phyloP scores from a whole-genome alignment of 352 stramenopile species.

The Pythium graminicola region DNA sequence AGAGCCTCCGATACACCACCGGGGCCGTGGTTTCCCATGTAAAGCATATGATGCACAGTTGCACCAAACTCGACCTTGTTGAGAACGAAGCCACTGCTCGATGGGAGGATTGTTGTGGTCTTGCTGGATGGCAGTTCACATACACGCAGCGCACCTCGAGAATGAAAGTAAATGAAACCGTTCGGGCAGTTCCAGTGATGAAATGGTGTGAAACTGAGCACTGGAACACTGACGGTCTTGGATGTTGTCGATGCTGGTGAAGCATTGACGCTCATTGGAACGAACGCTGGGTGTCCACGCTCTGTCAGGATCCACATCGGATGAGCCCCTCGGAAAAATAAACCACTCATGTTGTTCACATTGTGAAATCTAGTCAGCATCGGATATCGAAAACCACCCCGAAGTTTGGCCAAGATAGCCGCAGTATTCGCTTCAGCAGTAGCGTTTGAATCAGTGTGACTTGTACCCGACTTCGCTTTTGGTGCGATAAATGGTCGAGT shows the following conservation, averaged over 20 bases:
- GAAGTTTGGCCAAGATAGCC: slow-evolving; percentile 63
- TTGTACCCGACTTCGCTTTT: slow-evolving; percentile 37
- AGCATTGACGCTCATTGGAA: slow-evolving; percentile 64
- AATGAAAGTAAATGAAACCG: slow-evolving; percentile 87
- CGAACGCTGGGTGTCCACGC: slow-evolving; percentile 53
- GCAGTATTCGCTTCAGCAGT: slow-evolving; percentile 59
- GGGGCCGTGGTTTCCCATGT: slow-evolving; percentile 64
- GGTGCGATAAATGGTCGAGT: slow-evolving; percentile 63
- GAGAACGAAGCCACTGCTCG: slow-evolving; percentile 67
- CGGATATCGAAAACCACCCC: slow-evolving; percentile 74
- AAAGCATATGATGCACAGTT: slow-evolving; percentile 77
- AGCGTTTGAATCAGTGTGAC: slow-evolving; percentile 41
- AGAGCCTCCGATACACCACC: slow-evolving; percentile 74
- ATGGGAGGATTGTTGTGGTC: slow-evolving; percentile 58
- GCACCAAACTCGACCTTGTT: slow-evolving; percentile 72
- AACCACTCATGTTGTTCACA: slow-evolving; percentile 79
- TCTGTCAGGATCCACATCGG: slow-evolving; percentile 81
- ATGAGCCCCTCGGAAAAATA: slow-evolving; percentile 78
- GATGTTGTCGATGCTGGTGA: slow-evolving; percentile 20
- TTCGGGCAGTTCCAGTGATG: slow-evolving; percentile 86
- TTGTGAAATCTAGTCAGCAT: slow-evolving; percentile 81
- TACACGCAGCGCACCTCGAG: slow-evolving; percentile 61
- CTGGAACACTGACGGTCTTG: slow-evolving; percentile 54
- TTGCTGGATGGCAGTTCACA: slow-evolving; percentile 76
- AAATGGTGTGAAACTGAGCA: slow-evolving; percentile 84